A percentile compares a stretch with the other conserved stretches of the same genome.
These are phyloP conservation scores for Aspergillus spinulosporus DNA, from an alignment of 2,329 filamentous ascomycete species.

Conservation along the genomic window DNA sequence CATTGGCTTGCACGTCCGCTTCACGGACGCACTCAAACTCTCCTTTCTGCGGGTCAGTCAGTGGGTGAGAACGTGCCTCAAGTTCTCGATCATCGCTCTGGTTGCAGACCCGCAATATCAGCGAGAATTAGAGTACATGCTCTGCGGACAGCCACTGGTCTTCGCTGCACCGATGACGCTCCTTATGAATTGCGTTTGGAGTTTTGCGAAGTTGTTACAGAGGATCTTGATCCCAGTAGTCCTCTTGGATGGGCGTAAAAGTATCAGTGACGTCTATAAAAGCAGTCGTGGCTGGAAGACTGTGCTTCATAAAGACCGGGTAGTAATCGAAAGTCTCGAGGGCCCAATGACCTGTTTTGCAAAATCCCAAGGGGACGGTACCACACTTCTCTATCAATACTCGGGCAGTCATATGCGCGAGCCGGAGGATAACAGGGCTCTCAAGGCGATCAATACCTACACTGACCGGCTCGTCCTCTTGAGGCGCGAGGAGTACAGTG, in stretches of 20 bases:
- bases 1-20: not conserved
- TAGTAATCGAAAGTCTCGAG: conserved; percentile 48
- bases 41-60: conserved; percentile 41
- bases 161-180: conserved; percentile 39
- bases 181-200: conserved; percentile 49
- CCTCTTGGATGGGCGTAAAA: conserved; percentile 49
- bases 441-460: conserved; percentile 51
- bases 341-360: conserved; percentile 52
- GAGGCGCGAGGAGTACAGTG: conserved; percentile 46
- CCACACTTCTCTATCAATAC: conserved; percentile 41
- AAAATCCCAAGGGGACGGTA: conserved; percentile 35
- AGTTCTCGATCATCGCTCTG: conserved; percentile 51
- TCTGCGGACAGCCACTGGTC: conserved; percentile 33
- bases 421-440: conserved; percentile 40
- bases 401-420: conserved; percentile 45
- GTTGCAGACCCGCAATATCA: conserved; percentile 55
- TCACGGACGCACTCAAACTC: conserved; percentile 34
- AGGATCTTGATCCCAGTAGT: conserved; percentile 47
- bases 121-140: conserved; percentile 49
- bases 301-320: conserved; percentile 45
- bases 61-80: conserved; percentile 31
- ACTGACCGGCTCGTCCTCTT: conserved; percentile 46
- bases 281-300: conserved; percentile 43
- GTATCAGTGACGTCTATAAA: conserved; percentile 32
- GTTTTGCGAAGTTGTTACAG: conserved; percentile 47